These are phyloP conservation scores for Suhomyces yuchorum DNA, from an alignment of 1,139 yeast genomes.

Conservation along the genomic window DNA sequence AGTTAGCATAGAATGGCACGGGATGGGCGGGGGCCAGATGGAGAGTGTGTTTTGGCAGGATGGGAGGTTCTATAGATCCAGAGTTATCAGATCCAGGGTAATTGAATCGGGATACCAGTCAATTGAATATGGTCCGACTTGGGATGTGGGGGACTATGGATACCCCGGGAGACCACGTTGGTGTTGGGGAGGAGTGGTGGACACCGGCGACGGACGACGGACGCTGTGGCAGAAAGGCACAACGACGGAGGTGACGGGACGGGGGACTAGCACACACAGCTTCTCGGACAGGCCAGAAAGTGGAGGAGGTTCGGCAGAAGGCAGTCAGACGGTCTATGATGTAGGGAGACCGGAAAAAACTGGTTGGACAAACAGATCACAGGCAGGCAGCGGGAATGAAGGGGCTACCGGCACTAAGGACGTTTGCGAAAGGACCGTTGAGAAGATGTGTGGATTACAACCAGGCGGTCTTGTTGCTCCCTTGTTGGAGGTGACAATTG, in stretches of 20 bases:
- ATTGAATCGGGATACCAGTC: not conserved
- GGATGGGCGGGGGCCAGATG: not conserved
- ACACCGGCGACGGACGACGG: not conserved
- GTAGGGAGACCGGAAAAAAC: not conserved
- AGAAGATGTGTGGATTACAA: not conserved
- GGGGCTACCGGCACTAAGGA: not conserved
- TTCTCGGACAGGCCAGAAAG: not conserved
- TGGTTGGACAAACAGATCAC: not conserved
- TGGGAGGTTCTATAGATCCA: too few relatives aligned
- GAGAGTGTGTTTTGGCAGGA: too few relatives aligned
- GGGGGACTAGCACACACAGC: not conserved
- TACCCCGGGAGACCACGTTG: not conserved
- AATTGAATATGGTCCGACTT: not conserved
- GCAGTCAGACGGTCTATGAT: not conserved
- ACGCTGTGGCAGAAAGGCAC: not conserved
- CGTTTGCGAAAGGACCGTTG: not conserved
- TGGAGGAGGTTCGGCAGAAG: not conserved
- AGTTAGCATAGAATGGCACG: not conserved
- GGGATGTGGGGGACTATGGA: not conserved
- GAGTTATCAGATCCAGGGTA: not conserved
- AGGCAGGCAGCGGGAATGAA: not conserved
- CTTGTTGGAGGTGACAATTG: slow-evolving; percentile 4
- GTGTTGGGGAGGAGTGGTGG: not conserved
- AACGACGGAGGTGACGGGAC: not conserved
- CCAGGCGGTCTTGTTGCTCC: slow-evolving; percentile 9